Conservation (phyloP, 345 rosid genomes). For the Linum trigynum region DNA sequence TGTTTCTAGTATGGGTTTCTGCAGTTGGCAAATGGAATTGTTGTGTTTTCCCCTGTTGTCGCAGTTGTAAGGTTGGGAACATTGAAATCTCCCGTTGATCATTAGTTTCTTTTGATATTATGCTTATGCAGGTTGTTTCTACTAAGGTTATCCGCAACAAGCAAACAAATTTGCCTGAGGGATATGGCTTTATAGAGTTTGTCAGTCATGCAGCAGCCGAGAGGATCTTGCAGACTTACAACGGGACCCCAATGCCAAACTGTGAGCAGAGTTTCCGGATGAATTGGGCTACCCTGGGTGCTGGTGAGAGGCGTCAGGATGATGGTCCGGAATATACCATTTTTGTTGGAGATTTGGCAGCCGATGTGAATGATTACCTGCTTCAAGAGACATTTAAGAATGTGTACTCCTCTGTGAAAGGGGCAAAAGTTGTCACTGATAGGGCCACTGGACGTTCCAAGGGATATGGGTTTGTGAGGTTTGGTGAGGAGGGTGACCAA, state of each 20-base stretch:
- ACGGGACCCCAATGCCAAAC: conserved; percentile 72
- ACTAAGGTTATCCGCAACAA: conserved; percentile 86
- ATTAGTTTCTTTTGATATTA: background rate
- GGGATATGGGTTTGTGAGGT: conserved; percentile 95
- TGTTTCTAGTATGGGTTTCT: background rate
- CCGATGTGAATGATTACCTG: conserved; percentile 73
- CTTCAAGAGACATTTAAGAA: conserved; percentile 69
- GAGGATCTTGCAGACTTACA: conserved; percentile 62
- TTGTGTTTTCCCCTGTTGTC: no score
- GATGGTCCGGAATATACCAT: conserved; percentile 77
- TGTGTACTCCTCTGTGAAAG: conserved; percentile 60
- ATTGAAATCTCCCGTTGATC: background rate
- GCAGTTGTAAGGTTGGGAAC: background rate
- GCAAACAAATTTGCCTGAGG: conserved; percentile 59
- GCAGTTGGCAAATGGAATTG: background rate
- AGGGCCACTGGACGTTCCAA: conserved; percentile 85
- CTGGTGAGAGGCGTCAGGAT: conserved; percentile 82
- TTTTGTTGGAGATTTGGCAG: conserved; percentile 88
- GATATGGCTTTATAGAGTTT: conserved; percentile 91
- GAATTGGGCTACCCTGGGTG: conserved; percentile 85
- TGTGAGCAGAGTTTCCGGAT: conserved; percentile 69
- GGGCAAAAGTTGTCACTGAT: conserved; percentile 89
- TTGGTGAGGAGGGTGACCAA: conserved; percentile 80
- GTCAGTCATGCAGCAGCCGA: conserved; percentile 59
- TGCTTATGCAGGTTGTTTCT: conserved; percentile 37